phyloP scores from a whole-genome alignment of 208 protist genomes.

The Plasmodiophora brassicae region DNA sequence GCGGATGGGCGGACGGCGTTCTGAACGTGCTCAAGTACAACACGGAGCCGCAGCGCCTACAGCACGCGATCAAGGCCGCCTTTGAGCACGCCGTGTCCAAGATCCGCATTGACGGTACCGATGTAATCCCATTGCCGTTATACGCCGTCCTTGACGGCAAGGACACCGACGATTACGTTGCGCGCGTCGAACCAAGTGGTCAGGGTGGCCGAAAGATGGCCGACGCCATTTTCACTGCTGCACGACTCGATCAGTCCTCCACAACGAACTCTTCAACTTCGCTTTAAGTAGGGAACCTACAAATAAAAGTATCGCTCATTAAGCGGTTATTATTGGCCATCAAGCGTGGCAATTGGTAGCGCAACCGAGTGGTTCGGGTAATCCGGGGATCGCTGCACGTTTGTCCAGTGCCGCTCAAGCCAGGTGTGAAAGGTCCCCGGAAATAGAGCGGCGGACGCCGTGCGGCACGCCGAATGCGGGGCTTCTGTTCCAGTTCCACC shows the following conservation, averaged over 20 bases:
- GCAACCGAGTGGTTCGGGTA: too few relatives aligned
- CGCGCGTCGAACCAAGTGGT: conserved; percentile 44
- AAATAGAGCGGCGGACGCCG: too few relatives aligned
- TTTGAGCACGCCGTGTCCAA: background rate
- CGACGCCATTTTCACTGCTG: background rate
- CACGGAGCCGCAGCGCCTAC: background rate
- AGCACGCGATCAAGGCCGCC: background rate
- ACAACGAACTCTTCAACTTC: too few relatives aligned
- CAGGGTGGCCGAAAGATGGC: conserved; percentile 43
- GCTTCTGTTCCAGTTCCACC: too few relatives aligned
- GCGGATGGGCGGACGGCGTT: conserved; percentile 33
- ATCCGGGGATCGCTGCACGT: too few relatives aligned
- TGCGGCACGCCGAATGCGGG: too few relatives aligned
- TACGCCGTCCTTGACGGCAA: conserved; percentile 38
- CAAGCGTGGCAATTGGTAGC: too few relatives aligned
- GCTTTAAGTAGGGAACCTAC: too few relatives aligned
- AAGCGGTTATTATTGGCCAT: too few relatives aligned
- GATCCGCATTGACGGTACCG: background rate
- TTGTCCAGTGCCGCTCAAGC: too few relatives aligned
- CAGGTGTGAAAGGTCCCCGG: too few relatives aligned
- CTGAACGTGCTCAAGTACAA: conserved; percentile 18
- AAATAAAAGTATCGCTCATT: too few relatives aligned
- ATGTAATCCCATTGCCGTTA: conserved; percentile 30
- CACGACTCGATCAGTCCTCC: background rate
- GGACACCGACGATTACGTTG: conserved; percentile 43